These are phyloP conservation scores for Mallotus repandus DNA, from an alignment of 441 rosid species.

Conservation along the genomic window DNA sequence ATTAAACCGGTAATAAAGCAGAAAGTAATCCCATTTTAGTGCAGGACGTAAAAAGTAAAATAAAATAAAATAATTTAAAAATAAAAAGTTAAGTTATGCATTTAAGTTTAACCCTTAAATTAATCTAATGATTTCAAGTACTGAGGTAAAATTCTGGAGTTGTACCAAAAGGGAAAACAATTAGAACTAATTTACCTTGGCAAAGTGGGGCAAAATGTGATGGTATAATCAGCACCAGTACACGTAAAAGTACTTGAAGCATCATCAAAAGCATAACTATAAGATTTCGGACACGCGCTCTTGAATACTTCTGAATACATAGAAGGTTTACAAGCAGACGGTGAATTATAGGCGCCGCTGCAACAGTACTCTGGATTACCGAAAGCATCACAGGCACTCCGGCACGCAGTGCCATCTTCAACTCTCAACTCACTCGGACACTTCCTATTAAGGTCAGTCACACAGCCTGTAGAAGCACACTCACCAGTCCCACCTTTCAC, in stretches of 20 bases:
- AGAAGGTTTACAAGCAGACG: conserved; percentile 75
- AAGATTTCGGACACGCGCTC: conserved; percentile 74
- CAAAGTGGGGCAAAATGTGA: conserved; percentile 68
- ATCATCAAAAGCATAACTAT: conserved; percentile 89
- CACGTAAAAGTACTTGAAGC: conserved; percentile 81
- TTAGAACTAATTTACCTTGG: conserved; percentile 44
- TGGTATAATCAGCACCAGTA: conserved; percentile 56
- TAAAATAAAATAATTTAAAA: no score
- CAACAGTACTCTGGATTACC: conserved; percentile 78
- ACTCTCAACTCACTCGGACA: conserved; percentile 74
- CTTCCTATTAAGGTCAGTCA: conserved; percentile 52
- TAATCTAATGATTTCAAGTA: no score
- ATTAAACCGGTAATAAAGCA: no score
- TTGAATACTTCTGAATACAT: conserved; percentile 67
- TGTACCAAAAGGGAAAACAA: background rate
- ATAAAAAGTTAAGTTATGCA: no score
- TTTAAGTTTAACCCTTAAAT: no score
- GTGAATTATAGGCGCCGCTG: conserved; percentile 62
- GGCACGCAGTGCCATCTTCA: conserved; percentile 52
- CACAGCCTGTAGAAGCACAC: conserved; percentile 61
- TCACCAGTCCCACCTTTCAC: conserved; percentile 55
- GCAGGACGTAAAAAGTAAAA: no score
- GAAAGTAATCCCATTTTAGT: no score
- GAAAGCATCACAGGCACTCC: conserved; percentile 77
- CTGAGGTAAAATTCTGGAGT: background rate